Evolutionary conservation across 2,329 filamentous ascomycete species (phyloP).

Genomic region (Aspergillus pseudoviridinutans): DNA sequence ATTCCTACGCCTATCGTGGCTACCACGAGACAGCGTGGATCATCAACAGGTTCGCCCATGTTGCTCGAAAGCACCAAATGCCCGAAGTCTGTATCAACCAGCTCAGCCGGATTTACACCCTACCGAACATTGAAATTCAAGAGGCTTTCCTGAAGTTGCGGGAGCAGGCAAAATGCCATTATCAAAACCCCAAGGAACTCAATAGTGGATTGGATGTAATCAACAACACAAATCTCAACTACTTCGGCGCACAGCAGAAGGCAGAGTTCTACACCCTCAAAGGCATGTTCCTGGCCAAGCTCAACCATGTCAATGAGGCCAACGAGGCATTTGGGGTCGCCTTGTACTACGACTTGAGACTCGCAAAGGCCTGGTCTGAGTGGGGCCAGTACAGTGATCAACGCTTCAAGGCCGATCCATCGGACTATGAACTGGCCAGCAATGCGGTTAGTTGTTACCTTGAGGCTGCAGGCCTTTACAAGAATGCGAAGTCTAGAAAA

Average conservation of each 20-base stretch:
- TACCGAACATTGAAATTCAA: conserved; percentile 99
- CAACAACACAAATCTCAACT: conserved; percentile 98
- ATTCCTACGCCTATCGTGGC: conserved; percentile 92
- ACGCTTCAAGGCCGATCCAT: conserved; percentile 86
- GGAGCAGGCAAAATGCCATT: conserved; percentile 99
- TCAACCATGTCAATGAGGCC: conserved; percentile 84
- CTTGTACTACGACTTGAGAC: conserved; percentile 89
- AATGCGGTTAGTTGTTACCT: conserved; percentile 95
- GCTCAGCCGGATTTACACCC: conserved; percentile 93
- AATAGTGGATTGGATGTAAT: conserved; percentile 94
- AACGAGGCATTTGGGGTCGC: conserved; percentile 93
- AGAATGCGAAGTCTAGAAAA: conserved; percentile 94
- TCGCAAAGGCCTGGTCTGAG: conserved; percentile 97
- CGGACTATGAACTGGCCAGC: conserved; percentile 75
- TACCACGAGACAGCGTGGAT: conserved; percentile 99
- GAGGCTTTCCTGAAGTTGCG: conserved; percentile 96
- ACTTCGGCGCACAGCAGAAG: conserved; percentile 94
- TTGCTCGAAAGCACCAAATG: conserved; percentile 93
- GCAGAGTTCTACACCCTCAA: conserved; percentile 99
- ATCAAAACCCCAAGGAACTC: conserved; percentile 90
- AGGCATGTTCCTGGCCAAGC: conserved; percentile 97
- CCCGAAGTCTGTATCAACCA: conserved; percentile 97
- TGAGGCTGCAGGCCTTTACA: conserved; percentile 93
- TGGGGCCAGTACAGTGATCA: conserved; percentile 98
- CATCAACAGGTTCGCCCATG: conserved; percentile 97